A percentile compares a stretch with the other conserved stretches of the same genome.
These are phyloP conservation scores for Oryza rufipogon DNA, from an alignment of 176 grass and related monocot species.

Conservation along the genomic window DNA sequence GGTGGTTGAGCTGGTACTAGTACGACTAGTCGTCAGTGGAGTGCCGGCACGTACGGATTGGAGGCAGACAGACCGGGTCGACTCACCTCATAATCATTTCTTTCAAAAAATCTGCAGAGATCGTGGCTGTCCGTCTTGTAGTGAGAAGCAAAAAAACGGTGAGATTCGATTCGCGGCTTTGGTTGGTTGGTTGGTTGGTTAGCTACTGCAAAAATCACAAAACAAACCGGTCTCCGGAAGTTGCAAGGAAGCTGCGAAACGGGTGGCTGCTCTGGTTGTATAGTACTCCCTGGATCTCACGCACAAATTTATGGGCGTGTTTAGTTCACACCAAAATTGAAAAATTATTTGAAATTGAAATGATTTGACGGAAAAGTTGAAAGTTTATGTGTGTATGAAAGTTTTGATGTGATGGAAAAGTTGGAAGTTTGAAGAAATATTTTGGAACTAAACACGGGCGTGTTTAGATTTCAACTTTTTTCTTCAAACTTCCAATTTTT, in stretches of 20 bases:
- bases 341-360: too few species aligned
- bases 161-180: neutral
- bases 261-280: conserved; percentile 17
- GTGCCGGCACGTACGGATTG: neutral
- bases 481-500: too few species aligned
- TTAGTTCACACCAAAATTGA: too few species aligned
- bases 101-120: neutral
- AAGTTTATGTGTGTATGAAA: too few species aligned
- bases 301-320: too few species aligned
- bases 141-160: neutral
- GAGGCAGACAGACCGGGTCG: neutral
- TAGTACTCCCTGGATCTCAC: conserved; percentile 7
- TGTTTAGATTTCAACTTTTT: too few species aligned
- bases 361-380: too few species aligned
- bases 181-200: neutral
- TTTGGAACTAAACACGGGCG: too few species aligned
- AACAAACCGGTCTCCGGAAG: conserved; percentile 29
- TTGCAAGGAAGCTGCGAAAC: conserved; percentile 44
- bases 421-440: too few species aligned
- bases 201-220: conserved; percentile 16
- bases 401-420: too few species aligned
- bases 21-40: neutral
- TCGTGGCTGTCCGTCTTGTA: neutral
- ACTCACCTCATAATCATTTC: neutral
- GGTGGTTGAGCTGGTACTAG: neutral